These are phyloP conservation scores for Vachellia collinsii DNA, from an alignment of 306 rosid species.

Conservation along the genomic window DNA sequence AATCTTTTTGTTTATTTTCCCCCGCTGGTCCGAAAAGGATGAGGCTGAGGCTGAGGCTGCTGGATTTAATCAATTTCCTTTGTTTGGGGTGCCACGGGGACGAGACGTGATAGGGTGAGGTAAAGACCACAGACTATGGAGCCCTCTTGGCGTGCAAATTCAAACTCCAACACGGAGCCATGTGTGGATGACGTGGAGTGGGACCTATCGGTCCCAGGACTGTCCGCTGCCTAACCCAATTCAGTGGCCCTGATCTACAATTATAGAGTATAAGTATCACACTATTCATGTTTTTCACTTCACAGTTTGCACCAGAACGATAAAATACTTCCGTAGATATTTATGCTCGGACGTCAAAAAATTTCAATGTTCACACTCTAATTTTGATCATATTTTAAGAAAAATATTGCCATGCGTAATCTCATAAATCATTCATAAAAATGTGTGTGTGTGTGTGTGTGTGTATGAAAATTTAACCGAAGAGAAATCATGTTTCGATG, in stretches of 20 bases:
- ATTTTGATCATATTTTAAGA: not conserved
- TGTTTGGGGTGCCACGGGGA: not conserved
- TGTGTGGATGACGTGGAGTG: slow-evolving; percentile 60
- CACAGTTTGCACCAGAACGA: not conserved
- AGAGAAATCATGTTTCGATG: not conserved
- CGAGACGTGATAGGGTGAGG: slow-evolving; percentile 49
- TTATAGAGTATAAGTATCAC: not conserved
- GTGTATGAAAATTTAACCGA: not conserved
- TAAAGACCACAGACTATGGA: not conserved
- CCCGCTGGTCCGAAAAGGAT: not conserved
- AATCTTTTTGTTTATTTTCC: not conserved
- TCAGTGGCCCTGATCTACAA: not conserved
- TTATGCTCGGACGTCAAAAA: not conserved
- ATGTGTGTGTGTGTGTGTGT: too few species aligned
- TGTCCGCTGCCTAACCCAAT: slow-evolving; percentile 41
- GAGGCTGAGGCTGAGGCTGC: too few species aligned
- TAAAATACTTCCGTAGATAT: too few species aligned
- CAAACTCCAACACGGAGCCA: slow-evolving; percentile 53
- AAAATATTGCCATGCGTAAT: not conserved
- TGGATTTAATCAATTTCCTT: too few species aligned
- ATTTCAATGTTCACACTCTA: not conserved
- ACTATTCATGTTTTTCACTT: not conserved
- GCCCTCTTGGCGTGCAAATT: slow-evolving; percentile 43
- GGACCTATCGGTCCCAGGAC: slow-evolving; percentile 47
- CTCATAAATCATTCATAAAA: not conserved